Conservation (phyloP, 2,329 filamentous ascomycete species). For the Apiospora koreana region DNA sequence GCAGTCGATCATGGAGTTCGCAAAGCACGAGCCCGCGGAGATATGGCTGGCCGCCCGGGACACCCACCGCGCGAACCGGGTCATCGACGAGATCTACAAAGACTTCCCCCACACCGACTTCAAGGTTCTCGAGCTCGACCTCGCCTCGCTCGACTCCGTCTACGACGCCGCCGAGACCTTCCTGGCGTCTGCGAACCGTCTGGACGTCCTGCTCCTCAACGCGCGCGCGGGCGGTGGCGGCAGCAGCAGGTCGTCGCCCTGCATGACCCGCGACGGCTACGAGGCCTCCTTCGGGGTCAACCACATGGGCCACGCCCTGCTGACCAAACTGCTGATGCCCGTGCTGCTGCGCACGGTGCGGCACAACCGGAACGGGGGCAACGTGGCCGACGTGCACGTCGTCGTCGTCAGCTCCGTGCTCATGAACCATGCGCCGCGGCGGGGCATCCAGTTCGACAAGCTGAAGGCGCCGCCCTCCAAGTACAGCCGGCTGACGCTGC, state of each 20-base stretch:
- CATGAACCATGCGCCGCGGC: conserved; percentile 2
- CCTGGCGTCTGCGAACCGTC: conserved; percentile 17
- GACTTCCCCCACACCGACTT: background rate
- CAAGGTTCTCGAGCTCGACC: conserved; percentile 34
- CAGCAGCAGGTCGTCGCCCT: conserved; percentile 31
- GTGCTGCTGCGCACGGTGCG: conserved; percentile 15
- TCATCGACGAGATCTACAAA: conserved; percentile 19
- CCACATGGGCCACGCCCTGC: conserved; percentile 43
- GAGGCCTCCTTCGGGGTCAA: conserved; percentile 46
- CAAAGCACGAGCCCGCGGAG: conserved; percentile 1
- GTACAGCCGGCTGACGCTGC: background rate
- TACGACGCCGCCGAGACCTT: conserved; percentile 33
- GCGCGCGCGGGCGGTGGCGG: conserved; percentile 37
- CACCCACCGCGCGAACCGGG: background rate
- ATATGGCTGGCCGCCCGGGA: background rate
- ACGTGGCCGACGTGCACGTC: conserved; percentile 17
- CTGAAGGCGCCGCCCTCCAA: background rate
- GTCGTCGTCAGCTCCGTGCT: conserved; percentile 17
- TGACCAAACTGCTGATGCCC: conserved; percentile 27
- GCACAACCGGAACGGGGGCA: background rate
- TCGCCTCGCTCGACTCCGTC: conserved; percentile 36
- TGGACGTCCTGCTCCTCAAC: conserved; percentile 39
- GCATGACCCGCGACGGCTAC: conserved; percentile 40
- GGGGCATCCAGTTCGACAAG: conserved; percentile 18
- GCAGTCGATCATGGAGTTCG: conserved; percentile 2